Percentiles rank a stretch among this genome's conserved stretches.
Conservation (phyloP, 306 rosid genomes). For the Cucumis cinereus region DNA sequence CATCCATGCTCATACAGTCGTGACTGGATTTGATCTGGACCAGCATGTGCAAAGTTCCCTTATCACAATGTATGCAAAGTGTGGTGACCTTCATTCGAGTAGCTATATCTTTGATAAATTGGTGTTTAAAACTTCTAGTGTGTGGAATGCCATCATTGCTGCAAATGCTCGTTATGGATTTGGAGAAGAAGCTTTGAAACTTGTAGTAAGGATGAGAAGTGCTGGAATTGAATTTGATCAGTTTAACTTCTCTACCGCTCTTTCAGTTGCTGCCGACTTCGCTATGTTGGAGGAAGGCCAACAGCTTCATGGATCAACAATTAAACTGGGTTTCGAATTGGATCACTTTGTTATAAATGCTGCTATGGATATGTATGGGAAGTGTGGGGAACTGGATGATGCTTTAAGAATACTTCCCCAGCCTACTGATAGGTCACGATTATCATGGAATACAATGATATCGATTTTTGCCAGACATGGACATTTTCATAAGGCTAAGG, state of each 20-base stretch:
- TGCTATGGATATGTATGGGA: constrained; percentile 93
- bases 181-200: constrained; percentile 73
- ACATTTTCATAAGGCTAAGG: constrained; percentile 44
- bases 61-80: constrained; percentile 73
- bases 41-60: constrained; percentile 65
- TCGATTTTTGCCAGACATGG: constrained; percentile 84
- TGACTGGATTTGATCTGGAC: constrained; percentile 59
- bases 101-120: constrained; percentile 40
- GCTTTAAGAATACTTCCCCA: constrained; percentile 50
- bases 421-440: constrained; percentile 36
- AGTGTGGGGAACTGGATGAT: constrained; percentile 76
- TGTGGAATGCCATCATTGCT: constrained; percentile 80
- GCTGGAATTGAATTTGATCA: constrained; percentile 55
- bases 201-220: constrained; percentile 42
- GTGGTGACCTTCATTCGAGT: constrained; percentile 60
- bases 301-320: constrained; percentile 58
- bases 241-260: constrained; percentile 63
- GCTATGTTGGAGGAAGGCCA: constrained; percentile 85
- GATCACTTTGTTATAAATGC: constrained; percentile 59
- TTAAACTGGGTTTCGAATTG: constrained; percentile 62
- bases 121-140: constrained; percentile 39
- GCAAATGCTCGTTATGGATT: constrained; percentile 62
- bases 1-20: constrained; percentile 47
- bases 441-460: constrained; percentile 85
- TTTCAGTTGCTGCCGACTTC: constrained; percentile 59